A percentile compares a stretch with the other conserved stretches of the same genome.
Evolutionary conservation across 371 early-diverging fungal genomes (phyloP).

Genomic region (Dinochytrium kinnereticum): DNA sequence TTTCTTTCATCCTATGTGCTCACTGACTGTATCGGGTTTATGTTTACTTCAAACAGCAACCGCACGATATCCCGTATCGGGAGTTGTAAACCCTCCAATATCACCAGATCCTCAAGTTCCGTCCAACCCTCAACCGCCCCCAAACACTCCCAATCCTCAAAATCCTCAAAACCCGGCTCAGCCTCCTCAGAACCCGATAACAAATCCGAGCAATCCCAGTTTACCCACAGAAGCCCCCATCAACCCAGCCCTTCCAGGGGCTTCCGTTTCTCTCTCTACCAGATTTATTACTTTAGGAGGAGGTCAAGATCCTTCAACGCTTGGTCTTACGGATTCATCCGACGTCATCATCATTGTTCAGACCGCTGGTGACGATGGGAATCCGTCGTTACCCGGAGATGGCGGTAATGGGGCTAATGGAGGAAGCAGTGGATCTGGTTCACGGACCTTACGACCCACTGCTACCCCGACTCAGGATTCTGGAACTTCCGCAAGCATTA

Average conservation of each 20-base stretch:
- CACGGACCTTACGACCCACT: no score
- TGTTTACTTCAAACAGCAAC: background rate
- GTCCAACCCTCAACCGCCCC: slow-evolving; percentile 2
- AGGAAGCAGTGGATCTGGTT: no score
- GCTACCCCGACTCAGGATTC: no score
- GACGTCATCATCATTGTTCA: background rate
- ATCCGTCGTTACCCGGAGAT: no score
- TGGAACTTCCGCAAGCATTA: no score
- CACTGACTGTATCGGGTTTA: no score
- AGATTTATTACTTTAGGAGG: background rate
- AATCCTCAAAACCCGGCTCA: background rate
- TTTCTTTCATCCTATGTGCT: background rate
- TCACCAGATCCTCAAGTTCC: background rate
- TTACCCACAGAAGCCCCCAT: no score
- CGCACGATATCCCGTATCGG: background rate
- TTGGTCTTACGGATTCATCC: background rate
- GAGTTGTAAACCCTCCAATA: background rate
- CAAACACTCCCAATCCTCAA: background rate
- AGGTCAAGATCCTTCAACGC: background rate
- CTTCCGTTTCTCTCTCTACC: no score
- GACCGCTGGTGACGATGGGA: no score
- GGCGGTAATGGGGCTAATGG: no score
- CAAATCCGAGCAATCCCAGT: no score
- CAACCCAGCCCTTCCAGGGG: no score
- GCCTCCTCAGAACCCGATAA: background rate